These are phyloP conservation scores for Tolypocladium guangdongense DNA, from an alignment of 2,329 filamentous ascomycete genomes.

Conservation along the genomic window DNA sequence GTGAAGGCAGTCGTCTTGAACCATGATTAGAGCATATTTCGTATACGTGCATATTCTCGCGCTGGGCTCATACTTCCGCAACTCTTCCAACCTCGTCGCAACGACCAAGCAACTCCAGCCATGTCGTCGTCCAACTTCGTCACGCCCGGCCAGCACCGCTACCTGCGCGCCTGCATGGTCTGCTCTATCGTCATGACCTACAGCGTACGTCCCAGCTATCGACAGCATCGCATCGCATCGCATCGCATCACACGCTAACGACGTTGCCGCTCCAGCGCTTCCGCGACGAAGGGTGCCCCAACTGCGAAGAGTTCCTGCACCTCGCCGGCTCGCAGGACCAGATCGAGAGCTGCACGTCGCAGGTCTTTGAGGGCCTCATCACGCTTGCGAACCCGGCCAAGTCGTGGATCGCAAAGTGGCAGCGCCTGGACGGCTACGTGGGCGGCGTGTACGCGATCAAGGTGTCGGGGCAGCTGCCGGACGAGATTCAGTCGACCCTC, in stretches of 20 bases:
- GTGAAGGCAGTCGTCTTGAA: not conserved
- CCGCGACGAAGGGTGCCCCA: conserved; percentile 78
- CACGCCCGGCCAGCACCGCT: conserved; percentile 64
- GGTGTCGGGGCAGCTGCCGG: conserved; percentile 70
- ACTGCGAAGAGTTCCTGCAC: conserved; percentile 88
- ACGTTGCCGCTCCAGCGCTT: conserved; percentile 54
- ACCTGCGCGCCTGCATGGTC: conserved; percentile 95
- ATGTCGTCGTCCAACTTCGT: conserved; percentile 45
- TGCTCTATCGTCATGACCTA: conserved; percentile 89
- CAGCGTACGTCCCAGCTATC: conserved; percentile 37
- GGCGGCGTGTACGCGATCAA: conserved; percentile 89
- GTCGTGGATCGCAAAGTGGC: conserved; percentile 96
- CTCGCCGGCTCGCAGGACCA: conserved; percentile 68
- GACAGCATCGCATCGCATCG: not conserved
- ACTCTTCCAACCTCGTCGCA: not conserved
- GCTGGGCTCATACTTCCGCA: not conserved
- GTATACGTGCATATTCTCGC: not conserved
- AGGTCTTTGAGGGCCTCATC: conserved; percentile 90
- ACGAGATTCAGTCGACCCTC: conserved; percentile 49
- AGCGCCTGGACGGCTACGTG: conserved; percentile 80
- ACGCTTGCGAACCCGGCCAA: conserved; percentile 68
- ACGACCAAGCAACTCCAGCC: not conserved
- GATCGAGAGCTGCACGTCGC: conserved; percentile 87
- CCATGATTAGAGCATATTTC: not conserved
- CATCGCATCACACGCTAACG: not conserved